Evolutionary conservation across 768 basidiomycete species (phyloP), one percentile per base, ranked within the genome.

Genomic region (Lactarius indigo): DNA sequence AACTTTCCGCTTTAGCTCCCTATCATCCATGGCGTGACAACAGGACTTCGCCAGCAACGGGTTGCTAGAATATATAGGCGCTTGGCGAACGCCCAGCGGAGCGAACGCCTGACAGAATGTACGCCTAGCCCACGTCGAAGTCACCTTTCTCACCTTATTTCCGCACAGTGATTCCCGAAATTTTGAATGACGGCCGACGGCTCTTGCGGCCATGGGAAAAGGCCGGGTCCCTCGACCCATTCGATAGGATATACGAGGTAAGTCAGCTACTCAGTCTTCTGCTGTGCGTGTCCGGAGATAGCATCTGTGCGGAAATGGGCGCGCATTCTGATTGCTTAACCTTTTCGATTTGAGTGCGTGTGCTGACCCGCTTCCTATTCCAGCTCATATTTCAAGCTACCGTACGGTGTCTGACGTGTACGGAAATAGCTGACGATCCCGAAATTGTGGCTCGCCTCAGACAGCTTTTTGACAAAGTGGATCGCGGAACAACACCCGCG

Each of bases 1-100:
- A 47, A 60, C 59, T 71, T 60, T 31, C 52, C 63, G 52, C 68
- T 62, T 39, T 69, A 91, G 90, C 87, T 92, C 68, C 90, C 90
- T 68, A 85, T 89, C 81, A 83, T 91, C 70, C 83, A 82, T 72
- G 89, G 90, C 50, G 86, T 92, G 57, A 91, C 90, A 30, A 86
- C 88, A 65, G 83, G 87, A 75, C 81, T 91, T 54, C 85, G 88
- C 71, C 80, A 81, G 60, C 82, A 81, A 68, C 79, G 84, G 69
- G 82, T 91, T 74, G 77, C 84, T 31, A 78, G 82, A 70, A 91
- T 92, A 64, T 87, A 91, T 77, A 90, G 86, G 74, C 87, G 90
- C 69, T 83, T 92, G 42, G 81, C 81, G 30, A 79, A 81, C 42
- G 80, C 85, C 50, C 90, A 91, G 74, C 83, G 81, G 69, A 84